Evolutionary conservation across 2,329 filamentous ascomycete genomes (phyloP).

Genomic region (Coniochaeta ligniaria): DNA sequence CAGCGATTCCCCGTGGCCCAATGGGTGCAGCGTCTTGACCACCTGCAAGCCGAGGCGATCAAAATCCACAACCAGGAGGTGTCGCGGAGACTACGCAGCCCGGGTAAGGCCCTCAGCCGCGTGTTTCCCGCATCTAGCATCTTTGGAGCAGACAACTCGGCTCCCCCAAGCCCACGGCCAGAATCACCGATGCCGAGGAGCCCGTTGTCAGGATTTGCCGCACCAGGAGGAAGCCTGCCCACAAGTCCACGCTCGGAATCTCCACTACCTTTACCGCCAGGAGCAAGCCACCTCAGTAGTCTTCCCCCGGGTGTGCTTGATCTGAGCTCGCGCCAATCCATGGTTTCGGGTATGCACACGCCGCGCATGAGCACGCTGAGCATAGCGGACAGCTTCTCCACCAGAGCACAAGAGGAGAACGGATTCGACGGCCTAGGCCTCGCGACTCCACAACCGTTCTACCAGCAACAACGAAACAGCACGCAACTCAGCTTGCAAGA

Average conservation of each 20-base stretch:
- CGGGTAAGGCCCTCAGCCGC: slow-evolving; percentile 6
- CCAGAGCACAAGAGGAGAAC: not conserved
- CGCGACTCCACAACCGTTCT: not conserved
- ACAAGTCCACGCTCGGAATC: not conserved
- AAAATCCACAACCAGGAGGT: slow-evolving; percentile 33
- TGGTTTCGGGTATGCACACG: not conserved
- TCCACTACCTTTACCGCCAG: not conserved
- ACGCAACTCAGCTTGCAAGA: slow-evolving; percentile 17
- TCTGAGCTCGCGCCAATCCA: not conserved
- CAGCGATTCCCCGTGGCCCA: slow-evolving; percentile 62
- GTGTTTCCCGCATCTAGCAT: slow-evolving; percentile 9
- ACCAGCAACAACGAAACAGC: slow-evolving; percentile 9
- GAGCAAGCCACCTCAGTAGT: not conserved
- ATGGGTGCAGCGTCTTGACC: slow-evolving; percentile 59
- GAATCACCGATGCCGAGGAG: not conserved
- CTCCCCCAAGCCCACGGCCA: not conserved
- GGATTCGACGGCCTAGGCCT: not conserved
- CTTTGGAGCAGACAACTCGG: not conserved
- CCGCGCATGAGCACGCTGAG: slow-evolving; percentile 1
- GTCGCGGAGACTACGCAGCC: slow-evolving; percentile 9
- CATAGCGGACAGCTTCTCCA: not conserved
- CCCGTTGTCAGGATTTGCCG: not conserved
- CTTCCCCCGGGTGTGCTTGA: not conserved
- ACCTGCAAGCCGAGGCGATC: slow-evolving; percentile 53
- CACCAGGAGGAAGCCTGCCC: not conserved